Evolutionary conservation across 139 green algal genomes (phyloP), one percentile per base, ranked within the genome.

Genomic region (Picochlorum costavermella): DNA sequence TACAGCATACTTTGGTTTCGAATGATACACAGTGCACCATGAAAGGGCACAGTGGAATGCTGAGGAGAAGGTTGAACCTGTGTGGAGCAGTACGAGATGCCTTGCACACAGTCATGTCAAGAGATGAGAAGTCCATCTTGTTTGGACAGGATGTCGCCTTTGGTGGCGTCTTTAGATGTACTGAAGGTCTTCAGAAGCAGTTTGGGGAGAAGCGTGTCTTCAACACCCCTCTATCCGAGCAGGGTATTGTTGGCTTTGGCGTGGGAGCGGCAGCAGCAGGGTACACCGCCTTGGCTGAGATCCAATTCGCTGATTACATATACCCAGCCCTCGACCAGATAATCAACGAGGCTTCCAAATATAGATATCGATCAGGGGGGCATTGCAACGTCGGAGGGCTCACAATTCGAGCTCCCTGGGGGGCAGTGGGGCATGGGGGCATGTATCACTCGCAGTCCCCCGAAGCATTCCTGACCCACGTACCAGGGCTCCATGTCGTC

Each of bases 401-500:
- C 3, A 97, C 91, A 2, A 76, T 97, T 17, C 80, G 91, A 6
- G 70, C 88, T 29, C 91, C 91, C 4, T 96, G 86, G 59, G 91
- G 86, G 23, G 90, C 91, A 20, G 90, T 97, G 16, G 91, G 91
- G 3, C 91, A 97, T 67, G 91, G 91, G 2, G 91, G 89, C 3
- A 89, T 95, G 81, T 97, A 97, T 80, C 91, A 97, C 77, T 92
- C 81, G 13, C 90, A 97, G 71, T 90, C 80, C n/a, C 90, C 90
- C 5, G 91, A 97, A 73, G 76, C 84, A 5, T 96, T 96, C 68
- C 95, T 96, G 75, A 90, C 81, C 4, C 90, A 96, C 61, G 77
- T 92, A 16, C 86, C 90, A 0, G 90, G 86, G 4, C 68, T 94
- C 67, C 88, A 87, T 65, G 81, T 90, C 17, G 79, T 85, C 17